phyloP scores from a whole-genome alignment of 768 basidiomycete genomes.

The Kwoniella botswanensis region DNA sequence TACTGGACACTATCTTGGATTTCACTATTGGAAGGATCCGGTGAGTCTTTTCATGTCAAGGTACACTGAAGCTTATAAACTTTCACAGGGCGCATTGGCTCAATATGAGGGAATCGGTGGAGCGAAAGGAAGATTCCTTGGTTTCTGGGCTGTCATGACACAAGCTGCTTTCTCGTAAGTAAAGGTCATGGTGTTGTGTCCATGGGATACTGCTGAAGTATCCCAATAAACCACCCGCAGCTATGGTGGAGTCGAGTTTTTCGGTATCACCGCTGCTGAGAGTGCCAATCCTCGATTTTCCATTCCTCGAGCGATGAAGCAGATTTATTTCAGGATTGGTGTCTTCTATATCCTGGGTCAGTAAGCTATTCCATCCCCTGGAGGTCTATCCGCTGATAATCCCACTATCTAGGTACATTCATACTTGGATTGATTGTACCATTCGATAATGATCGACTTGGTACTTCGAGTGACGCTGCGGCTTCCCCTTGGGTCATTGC shows the following conservation, averaged over 20 bases:
- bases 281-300: slow-evolving; percentile 78
- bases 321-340: slow-evolving; percentile 76
- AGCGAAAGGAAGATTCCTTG: slow-evolving; percentile 20
- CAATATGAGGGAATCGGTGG: slow-evolving; percentile 15
- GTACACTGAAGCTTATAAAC: background rate
- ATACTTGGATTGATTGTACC: slow-evolving; percentile 74
- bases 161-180: slow-evolving; percentile 32
- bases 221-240: background rate
- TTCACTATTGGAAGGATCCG: slow-evolving; percentile 27
- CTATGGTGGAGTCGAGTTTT: slow-evolving; percentile 86
- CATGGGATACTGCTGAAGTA: background rate
- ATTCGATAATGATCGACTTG: slow-evolving; percentile 61
- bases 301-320: slow-evolving; percentile 70
- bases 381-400: background rate
- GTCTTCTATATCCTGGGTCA: slow-evolving; percentile 63
- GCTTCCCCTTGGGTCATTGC: slow-evolving; percentile 86
- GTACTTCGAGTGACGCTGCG: slow-evolving; percentile 62
- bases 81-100: slow-evolving; percentile 7
- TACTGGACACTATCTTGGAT: slow-evolving; percentile 23
- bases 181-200: background rate
- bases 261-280: slow-evolving; percentile 63
- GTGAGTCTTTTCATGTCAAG: background rate
- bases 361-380: background rate
- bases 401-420: slow-evolving; percentile 62
- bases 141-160: slow-evolving; percentile 29